Evolutionary conservation across 768 basidiomycete species (phyloP).

Genomic region (Leccinum sublutescens): DNA sequence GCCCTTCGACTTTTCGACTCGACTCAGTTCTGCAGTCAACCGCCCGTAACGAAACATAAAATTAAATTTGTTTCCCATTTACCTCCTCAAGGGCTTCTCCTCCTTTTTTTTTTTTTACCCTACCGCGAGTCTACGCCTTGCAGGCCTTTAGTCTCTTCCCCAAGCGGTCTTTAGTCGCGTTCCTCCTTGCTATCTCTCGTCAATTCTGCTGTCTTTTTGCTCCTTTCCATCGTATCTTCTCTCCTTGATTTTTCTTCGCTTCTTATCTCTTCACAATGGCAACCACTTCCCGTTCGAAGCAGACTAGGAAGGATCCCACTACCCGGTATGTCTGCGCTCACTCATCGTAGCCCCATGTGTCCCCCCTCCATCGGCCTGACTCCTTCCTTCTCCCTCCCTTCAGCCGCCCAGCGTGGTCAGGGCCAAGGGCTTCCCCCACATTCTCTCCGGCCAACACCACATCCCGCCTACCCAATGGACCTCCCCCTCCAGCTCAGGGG

Average conservation of each 20-base stretch:
- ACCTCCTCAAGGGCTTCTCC: conserved; percentile 20
- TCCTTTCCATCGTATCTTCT: conserved; percentile 23
- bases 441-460: conserved; percentile 52
- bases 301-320: conserved; percentile 57
- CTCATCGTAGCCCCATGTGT: conserved; percentile 14
- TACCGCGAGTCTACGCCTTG: conserved; percentile 18
- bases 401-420: conserved; percentile 61
- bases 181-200: conserved; percentile 34
- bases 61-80: conserved; percentile 23
- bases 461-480: conserved; percentile 44
- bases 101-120: conserved; percentile 8
- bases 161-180: conserved; percentile 32
- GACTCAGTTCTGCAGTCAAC: conserved; percentile 23
- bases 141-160: conserved; percentile 19
- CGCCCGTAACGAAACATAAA: conserved; percentile 30
- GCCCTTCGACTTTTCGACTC: conserved; percentile 28
- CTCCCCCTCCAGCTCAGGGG: conserved; percentile 34
- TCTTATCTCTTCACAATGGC: conserved; percentile 47
- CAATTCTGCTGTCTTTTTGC: conserved; percentile 35
- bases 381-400: conserved; percentile 10
- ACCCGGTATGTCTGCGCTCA: conserved; percentile 45
- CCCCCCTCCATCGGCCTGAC: conserved; percentile 9
- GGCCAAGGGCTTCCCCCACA: conserved; percentile 66
- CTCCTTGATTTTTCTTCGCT: conserved; percentile 31
- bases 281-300: conserved; percentile 61